A percentile compares a stretch with the other conserved stretches of the same genome.
phyloP scores from a whole-genome alignment of 164 flowering plant species.

The Berberis thunbergii region DNA sequence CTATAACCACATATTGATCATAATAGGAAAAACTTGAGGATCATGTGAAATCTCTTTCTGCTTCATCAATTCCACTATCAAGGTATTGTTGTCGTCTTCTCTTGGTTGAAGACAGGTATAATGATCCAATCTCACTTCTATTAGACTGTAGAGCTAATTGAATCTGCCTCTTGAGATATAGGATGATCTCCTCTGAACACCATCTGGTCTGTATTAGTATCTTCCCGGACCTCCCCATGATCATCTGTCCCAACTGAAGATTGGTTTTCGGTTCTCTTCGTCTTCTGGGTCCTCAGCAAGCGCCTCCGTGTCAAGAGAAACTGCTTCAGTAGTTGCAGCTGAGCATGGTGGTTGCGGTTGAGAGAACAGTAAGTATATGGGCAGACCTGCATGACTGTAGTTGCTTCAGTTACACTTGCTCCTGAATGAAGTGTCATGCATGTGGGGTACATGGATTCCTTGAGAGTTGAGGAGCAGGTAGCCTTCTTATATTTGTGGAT shows the following conservation, averaged over 20 bases:
- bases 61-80: background rate
- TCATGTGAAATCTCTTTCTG: too few relatives aligned
- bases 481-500: slow-evolving; percentile 11
- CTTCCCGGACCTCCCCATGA: slow-evolving; percentile 16
- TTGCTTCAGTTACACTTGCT: slow-evolving; percentile 30
- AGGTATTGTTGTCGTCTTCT: background rate
- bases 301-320: slow-evolving; percentile 37
- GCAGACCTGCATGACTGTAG: slow-evolving; percentile 47
- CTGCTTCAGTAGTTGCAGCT: slow-evolving; percentile 44
- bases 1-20: too few relatives aligned
- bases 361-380: slow-evolving; percentile 79
- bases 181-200: slow-evolving; percentile 4
- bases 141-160: too few relatives aligned
- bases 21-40: too few relatives aligned
- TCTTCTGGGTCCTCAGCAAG: slow-evolving; percentile 31
- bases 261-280: slow-evolving; percentile 20
- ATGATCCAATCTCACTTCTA: slow-evolving; percentile 16
- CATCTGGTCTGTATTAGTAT: slow-evolving; percentile 4
- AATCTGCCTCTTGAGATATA: slow-evolving; percentile 1
- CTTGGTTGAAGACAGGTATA: slow-evolving; percentile 20
- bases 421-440: slow-evolving; percentile 23
- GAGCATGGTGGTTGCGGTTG: slow-evolving; percentile 50
- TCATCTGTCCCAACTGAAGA: slow-evolving; percentile 11
- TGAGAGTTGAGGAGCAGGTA: slow-evolving; percentile 77
- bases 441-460: slow-evolving; percentile 43